Base-by-base conservation (phyloP, 2,329 filamentous ascomycete species). In the Pestalotiopsis sp. region DNA sequence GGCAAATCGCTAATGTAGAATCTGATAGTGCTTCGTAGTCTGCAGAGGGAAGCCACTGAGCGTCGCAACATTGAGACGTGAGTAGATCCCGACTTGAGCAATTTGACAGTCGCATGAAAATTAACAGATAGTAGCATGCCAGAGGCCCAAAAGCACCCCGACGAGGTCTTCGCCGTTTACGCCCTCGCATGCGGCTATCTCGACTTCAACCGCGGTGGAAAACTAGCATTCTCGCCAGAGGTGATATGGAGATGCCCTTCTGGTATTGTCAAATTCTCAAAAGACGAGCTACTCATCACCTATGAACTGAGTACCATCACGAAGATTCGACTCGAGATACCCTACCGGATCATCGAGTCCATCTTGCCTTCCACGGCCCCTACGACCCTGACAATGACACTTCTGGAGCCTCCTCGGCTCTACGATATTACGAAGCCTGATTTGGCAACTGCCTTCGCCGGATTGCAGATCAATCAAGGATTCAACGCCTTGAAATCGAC, bases 351-450 rank as follows among this genome's bases (percentile, higher is more conserved):
- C 1, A 83, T 89, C 40, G 71, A 84, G 36, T 83, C 87, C 64
- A 73, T 85, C 9, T 77, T 87, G 2, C 75, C 78, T 72, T 81
- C 77, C 75, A 76, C 40, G 41, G 74, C 23, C 64, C 80, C 70
- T 67, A 78, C 70, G 3, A 78, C 80, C 0, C 73, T 89, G 17
- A 85, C 84, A 0, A 72, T 91, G 2, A 85, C 87, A 0, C 82
- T 91, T 9, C 80, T 74, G 23, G 83, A 85, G 38, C 81, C 87
- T 1, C 88, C 88, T 0, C 80, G 81, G 1, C 84, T 88, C 65
- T 88, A 87, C 66, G 72, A 75, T 64, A 36, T 57, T 11, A 45
- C 70, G 2, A 65, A 72, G 0, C 38, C 38, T 17, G 31, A 66
- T 41, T 11, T 45, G 7, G 20, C 17, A 23, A 13, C n/a, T 49